Evolutionary conservation across 495 filamentous ascomycete genomes (phyloP).

Genomic region (Ramalina intermedia): DNA sequence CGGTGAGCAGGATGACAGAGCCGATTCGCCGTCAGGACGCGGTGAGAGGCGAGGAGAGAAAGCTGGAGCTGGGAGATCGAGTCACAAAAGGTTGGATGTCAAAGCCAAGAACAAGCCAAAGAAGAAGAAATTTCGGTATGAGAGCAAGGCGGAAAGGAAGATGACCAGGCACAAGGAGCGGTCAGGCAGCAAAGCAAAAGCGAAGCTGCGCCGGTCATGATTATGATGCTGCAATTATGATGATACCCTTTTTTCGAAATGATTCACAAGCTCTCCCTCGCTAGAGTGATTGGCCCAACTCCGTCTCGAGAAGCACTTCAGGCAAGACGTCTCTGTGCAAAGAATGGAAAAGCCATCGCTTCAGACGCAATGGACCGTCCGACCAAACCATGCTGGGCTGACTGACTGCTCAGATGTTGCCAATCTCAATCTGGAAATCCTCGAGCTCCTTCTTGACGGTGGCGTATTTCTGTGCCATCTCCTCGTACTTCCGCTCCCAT

Average conservation of each 20-base stretch:
- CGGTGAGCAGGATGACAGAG: conserved; percentile 26
- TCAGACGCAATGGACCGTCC: no score
- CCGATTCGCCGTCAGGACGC: conserved; percentile 17
- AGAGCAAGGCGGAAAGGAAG: conserved; percentile 69
- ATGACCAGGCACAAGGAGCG: conserved; percentile 52
- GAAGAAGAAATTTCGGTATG: conserved; percentile 86
- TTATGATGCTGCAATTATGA: background rate
- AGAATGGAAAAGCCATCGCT: no score
- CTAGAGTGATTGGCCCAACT: no score
- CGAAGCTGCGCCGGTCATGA: conserved; percentile 21
- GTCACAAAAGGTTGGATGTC: conserved; percentile 11
- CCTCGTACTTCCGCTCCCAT: conserved; percentile 95
- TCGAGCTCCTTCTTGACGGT: conserved; percentile 82
- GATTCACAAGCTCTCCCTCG: background rate
- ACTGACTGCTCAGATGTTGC: conserved; percentile 54
- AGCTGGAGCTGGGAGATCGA: conserved; percentile 14
- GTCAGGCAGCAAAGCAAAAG: conserved; percentile 31
- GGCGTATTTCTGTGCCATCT: conserved; percentile 77
- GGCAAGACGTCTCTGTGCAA: no score
- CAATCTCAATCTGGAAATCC: conserved; percentile 74
- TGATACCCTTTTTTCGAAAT: background rate
- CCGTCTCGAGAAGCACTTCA: no score
- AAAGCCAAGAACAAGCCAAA: conserved; percentile 51
- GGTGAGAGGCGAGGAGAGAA: conserved; percentile 1
- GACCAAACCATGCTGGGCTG: no score